A percentile compares a stretch with the other conserved stretches of the same genome.
Evolutionary conservation across 345 rosid species (phyloP).

Genomic region (Salix koriyanagi): DNA sequence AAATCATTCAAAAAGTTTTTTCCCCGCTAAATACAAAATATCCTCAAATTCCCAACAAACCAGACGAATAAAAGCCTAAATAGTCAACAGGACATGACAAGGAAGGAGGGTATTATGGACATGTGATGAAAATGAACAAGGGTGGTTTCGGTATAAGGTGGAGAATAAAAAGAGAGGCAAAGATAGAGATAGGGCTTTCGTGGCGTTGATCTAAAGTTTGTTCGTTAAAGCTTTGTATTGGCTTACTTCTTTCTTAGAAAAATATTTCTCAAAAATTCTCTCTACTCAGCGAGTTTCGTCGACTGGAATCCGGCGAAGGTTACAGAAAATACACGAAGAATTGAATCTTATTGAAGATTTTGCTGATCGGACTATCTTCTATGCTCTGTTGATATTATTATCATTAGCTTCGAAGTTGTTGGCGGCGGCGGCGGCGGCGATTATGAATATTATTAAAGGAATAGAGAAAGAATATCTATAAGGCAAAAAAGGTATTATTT

Average conservation of each 20-base stretch:
- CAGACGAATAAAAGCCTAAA: neutral
- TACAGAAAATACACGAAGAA: neutral
- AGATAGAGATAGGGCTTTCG: constrained; percentile 31
- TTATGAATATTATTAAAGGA: neutral
- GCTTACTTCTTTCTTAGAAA: neutral
- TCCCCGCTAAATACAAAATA: neutral
- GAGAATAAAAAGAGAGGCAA: constrained; percentile 21
- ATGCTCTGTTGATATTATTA: neutral
- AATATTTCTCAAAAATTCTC: neutral
- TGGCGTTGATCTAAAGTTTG: constrained; percentile 22
- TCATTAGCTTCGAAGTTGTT: neutral
- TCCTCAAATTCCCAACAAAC: neutral
- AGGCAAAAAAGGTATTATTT: neutral
- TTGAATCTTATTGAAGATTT: neutral
- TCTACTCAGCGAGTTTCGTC: neutral
- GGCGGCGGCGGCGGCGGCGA: neutral
- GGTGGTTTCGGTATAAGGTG: constrained; percentile 17
- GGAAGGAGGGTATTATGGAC: constrained; percentile 14
- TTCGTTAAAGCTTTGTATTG: neutral
- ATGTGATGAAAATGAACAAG: neutral
- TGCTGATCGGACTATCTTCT: neutral
- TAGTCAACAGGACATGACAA: neutral
- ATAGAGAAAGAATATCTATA: neutral
- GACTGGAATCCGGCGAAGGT: neutral
- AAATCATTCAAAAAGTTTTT: too few species aligned